phyloP scores from a whole-genome alignment of 768 basidiomycete genomes.

The Jaapia argillacea region DNA sequence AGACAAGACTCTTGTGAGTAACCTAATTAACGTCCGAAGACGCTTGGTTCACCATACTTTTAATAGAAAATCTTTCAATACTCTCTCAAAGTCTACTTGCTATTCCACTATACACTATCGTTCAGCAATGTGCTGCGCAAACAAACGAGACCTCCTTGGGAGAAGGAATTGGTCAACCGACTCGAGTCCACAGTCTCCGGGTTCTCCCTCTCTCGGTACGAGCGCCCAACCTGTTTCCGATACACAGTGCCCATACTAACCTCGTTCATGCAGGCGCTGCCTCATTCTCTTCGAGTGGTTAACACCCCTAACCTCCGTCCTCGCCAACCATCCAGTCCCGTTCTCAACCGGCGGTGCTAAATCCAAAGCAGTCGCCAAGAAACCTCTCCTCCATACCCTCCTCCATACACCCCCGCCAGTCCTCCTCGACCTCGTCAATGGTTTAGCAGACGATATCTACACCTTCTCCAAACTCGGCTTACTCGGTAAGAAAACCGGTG shows the following conservation, averaged over 20 bases:
- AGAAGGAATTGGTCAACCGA: constrained; percentile 45
- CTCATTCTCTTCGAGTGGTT: constrained; percentile 83
- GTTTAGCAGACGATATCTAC: constrained; percentile 67
- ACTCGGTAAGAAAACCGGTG: constrained; percentile 51
- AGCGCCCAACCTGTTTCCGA: constrained; percentile 1
- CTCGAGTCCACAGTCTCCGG: constrained; percentile 54
- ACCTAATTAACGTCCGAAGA: too few relatives aligned
- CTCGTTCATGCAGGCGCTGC: constrained; percentile 49
- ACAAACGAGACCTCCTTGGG: constrained; percentile 38
- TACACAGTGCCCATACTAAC: background rate
- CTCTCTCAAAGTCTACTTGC: constrained; percentile 61
- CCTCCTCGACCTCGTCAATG: constrained; percentile 66
- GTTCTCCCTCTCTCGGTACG: constrained; percentile 66
- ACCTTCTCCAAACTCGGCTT: constrained; percentile 69
- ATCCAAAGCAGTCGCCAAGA: constrained; percentile 17
- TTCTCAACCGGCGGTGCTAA: constrained; percentile 43
- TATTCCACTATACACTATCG: constrained; percentile 52
- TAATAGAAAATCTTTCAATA: constrained; percentile 82
- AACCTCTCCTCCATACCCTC: constrained; percentile 64
- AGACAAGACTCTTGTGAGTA: constrained; percentile 77
- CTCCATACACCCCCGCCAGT: constrained; percentile 78
- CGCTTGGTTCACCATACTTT: background rate
- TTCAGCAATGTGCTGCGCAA: constrained; percentile 37
- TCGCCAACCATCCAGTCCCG: constrained; percentile 59
- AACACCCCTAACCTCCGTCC: constrained; percentile 58